Percentiles rank a stretch among this genome's conserved stretches.
Conservation (phyloP, 805 yeast species). For the Saturnispora diversa region DNA sequence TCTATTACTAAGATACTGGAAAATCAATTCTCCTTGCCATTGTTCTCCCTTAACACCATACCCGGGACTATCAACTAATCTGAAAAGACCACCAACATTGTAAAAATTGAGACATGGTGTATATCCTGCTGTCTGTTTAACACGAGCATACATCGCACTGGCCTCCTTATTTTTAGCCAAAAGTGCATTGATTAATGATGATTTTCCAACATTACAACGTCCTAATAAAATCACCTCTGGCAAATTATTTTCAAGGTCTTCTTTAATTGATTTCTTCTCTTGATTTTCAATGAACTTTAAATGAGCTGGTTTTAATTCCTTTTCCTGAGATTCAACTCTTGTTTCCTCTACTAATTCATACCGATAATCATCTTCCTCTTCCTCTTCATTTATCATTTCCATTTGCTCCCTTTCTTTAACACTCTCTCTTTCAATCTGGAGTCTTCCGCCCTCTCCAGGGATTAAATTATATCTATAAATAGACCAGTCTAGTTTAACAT, state of each 20-base stretch:
- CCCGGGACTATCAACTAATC: slow-evolving; percentile 83
- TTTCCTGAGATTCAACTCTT: background rate
- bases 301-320: slow-evolving; percentile 24
- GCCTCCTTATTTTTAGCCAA: slow-evolving; percentile 33
- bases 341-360: background rate
- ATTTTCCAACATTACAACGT: slow-evolving; percentile 78
- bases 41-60: slow-evolving; percentile 66
- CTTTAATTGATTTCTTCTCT: slow-evolving; percentile 18
- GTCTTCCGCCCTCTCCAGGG: slow-evolving; percentile 41
- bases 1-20: slow-evolving; percentile 53
- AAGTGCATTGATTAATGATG: slow-evolving; percentile 61
- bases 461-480: slow-evolving; percentile 43
- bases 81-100: slow-evolving; percentile 53
- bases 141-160: slow-evolving; percentile 35
- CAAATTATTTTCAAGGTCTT: slow-evolving; percentile 31
- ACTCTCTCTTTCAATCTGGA: slow-evolving; percentile 8
- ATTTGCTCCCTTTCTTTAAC: slow-evolving; percentile 2
- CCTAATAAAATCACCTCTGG: slow-evolving; percentile 79
- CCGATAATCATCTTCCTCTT: slow-evolving; percentile 8
- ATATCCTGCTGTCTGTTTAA: slow-evolving; percentile 31
- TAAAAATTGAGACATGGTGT: slow-evolving; percentile 64
- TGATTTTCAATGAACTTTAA: slow-evolving; percentile 20
- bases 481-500: slow-evolving; percentile 53
- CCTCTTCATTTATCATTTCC: slow-evolving; percentile 4
- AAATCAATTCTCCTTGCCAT: slow-evolving; percentile 62